Conservation (phyloP, 2,329 filamentous ascomycete species). For the Diaporthe nobilis region DNA sequence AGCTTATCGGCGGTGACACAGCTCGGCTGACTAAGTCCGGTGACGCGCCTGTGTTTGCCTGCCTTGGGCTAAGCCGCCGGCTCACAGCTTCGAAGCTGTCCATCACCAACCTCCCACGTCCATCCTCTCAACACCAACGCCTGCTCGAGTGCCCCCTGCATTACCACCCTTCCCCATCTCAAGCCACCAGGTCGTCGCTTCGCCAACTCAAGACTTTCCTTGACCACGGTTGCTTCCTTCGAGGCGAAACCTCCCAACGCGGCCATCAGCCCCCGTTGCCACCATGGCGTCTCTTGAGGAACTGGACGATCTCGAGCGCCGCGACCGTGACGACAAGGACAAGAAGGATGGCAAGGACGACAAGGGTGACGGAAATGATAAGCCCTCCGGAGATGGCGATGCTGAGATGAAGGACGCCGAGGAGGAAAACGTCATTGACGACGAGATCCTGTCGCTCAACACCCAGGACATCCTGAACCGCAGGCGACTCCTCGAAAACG, state of each 20-base stretch:
- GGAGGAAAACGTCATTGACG: slow-evolving; percentile 85
- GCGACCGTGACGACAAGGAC: slow-evolving; percentile 79
- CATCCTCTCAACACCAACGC: background rate
- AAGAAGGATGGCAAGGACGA: slow-evolving; percentile 61
- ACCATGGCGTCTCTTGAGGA: slow-evolving; percentile 93
- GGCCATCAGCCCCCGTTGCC: slow-evolving; percentile 18
- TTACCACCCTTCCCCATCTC: background rate
- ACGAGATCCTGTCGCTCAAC: slow-evolving; percentile 92
- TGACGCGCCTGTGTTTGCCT: slow-evolving; percentile 37
- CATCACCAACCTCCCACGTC: slow-evolving; percentile 16
- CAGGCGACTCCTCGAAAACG: slow-evolving; percentile 94
- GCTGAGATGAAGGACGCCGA: slow-evolving; percentile 91
- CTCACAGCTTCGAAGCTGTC: slow-evolving; percentile 30
- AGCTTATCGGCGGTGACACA: slow-evolving; percentile 10
- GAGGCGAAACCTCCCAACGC: background rate
- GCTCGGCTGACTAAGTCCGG: slow-evolving; percentile 29
- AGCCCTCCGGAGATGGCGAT: slow-evolving; percentile 75
- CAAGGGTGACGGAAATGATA: slow-evolving; percentile 69
- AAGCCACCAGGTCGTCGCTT: background rate
- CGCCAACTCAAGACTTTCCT: background rate
- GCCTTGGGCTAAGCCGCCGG: slow-evolving; percentile 26
- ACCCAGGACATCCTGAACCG: slow-evolving; percentile 95
- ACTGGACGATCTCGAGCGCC: slow-evolving; percentile 89
- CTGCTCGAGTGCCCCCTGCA: slow-evolving; percentile 9
- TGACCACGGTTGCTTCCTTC: background rate